Conservation (phyloP, 148 eudicot genomes). For the Chenopodium berlandieri region DNA sequence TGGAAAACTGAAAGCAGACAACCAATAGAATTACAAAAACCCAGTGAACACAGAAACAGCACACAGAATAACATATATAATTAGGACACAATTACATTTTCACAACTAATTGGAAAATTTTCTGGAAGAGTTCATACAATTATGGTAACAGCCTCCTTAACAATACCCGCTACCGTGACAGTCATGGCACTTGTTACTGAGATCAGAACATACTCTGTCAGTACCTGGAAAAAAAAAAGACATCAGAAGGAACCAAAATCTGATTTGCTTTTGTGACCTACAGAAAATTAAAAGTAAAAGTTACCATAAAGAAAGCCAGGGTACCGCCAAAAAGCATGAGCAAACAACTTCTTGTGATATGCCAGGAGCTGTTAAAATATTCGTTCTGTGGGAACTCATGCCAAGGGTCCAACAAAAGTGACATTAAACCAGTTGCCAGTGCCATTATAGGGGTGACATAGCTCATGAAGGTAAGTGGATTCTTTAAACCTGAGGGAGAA, state of each 20-base stretch:
- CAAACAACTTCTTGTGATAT: slow-evolving; percentile 67
- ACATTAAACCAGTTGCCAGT: slow-evolving; percentile 64
- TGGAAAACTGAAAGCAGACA: background rate
- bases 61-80: background rate
- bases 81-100: background rate
- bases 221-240: slow-evolving; percentile 51
- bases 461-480: slow-evolving; percentile 96
- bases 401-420: slow-evolving; percentile 90
- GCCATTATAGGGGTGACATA: slow-evolving; percentile 95
- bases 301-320: slow-evolving; percentile 93
- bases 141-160: slow-evolving; percentile 96
- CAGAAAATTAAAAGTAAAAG: background rate
- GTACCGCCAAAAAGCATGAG: slow-evolving; percentile 97
- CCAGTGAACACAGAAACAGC: background rate
- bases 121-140: slow-evolving; percentile 46
- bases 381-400: slow-evolving; percentile 53
- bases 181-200: slow-evolving; percentile 98
- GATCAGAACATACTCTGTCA: slow-evolving; percentile 84
- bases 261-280: background rate
- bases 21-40: background rate
- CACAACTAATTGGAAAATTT: slow-evolving; percentile 2
- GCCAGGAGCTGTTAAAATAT: slow-evolving; percentile 79
- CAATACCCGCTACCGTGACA: slow-evolving; percentile 94
- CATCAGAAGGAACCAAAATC: slow-evolving; percentile 1
- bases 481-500: slow-evolving; percentile 64